Evolutionary conservation across 2,329 filamentous ascomycete species (phyloP).

Genomic region (Colletotrichum lupini): DNA sequence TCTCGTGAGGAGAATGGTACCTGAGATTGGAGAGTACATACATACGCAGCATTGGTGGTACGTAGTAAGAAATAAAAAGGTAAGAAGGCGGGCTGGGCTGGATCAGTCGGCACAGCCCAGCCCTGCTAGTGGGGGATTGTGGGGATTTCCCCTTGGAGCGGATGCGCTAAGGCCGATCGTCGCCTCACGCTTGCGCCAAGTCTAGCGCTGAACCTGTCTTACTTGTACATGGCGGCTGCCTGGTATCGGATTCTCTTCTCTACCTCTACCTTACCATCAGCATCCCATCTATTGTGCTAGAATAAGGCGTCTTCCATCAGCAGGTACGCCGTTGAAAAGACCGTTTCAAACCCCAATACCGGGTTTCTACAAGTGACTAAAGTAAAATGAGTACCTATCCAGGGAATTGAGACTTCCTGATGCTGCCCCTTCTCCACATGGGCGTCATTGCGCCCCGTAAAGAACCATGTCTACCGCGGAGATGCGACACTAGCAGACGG

Average conservation of each 20-base stretch:
- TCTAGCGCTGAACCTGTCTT: background rate
- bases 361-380: background rate
- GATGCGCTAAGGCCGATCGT: conserved; percentile 29
- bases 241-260: background rate
- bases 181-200: conserved; percentile 16
- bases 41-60: no score
- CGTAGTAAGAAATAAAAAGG: no score
- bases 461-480: conserved; percentile 7
- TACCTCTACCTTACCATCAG: background rate
- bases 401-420: background rate
- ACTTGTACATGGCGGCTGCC: background rate
- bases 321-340: background rate
- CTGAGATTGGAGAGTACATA: no score
- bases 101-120: conserved; percentile 34
- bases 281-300: background rate
- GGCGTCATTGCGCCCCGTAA: conserved; percentile 25
- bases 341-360: background rate
- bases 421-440: conserved; percentile 15
- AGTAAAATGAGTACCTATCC: background rate
- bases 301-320: background rate
- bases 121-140: conserved; percentile 29
- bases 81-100: conserved; percentile 5
- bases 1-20: no score
- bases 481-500: conserved; percentile 14
- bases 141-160: conserved; percentile 21